Base-by-base conservation (phyloP, 2,329 filamentous ascomycete species). In the Diaporthe destruens region DNA sequence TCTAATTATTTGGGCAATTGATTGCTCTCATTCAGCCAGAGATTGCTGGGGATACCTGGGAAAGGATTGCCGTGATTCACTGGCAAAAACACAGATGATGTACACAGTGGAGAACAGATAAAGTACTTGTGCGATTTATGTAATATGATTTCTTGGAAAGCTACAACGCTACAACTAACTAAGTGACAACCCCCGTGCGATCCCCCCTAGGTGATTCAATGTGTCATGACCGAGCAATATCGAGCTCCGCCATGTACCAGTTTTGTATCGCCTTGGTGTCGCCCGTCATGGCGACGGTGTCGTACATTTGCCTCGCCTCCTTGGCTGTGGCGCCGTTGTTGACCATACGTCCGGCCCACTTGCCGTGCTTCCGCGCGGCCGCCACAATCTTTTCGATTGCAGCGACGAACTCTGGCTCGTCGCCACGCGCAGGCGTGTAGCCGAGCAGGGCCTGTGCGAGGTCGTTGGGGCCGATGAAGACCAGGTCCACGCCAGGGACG, bases 211-310 rank as follows among this genome's bases (percentile, higher is more conserved):
- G 25, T 12, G 18, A n/a, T 47, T 63, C 42, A 49, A 63, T 63
- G 39, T 63, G 59, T 68, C 67, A 81, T 74, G 80, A 83, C 23
- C 81, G 77, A 18, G 83, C 83, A 75, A 83, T 75, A 2, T 82
- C 78, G 68, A 84, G 79, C 77, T 85, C 83, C 1, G 79, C 70
- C 0, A 79, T 83, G 74, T 87, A 87, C 85, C 85, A 87, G 71
- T 86, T 86, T 73, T 87, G 85, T 67, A 87, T 84, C 0, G 85
- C 85, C 77, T 83, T 84, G 0, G 81, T 84, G 71, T 87, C 85
- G 25, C 81, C 81, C 3, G 81, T 85, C 20, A 87, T 82, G 6
- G 85, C 83, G 6, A 85, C 83, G 0, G 81, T 85, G 72, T 87
- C 85, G 76, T 82, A 87, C 18, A 59, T 76, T 39, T 78, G 71